Percentiles rank a stretch among this genome's conserved stretches.
Evolutionary conservation across 768 basidiomycete species (phyloP).

Genomic region (Rhizopogon rudus): DNA sequence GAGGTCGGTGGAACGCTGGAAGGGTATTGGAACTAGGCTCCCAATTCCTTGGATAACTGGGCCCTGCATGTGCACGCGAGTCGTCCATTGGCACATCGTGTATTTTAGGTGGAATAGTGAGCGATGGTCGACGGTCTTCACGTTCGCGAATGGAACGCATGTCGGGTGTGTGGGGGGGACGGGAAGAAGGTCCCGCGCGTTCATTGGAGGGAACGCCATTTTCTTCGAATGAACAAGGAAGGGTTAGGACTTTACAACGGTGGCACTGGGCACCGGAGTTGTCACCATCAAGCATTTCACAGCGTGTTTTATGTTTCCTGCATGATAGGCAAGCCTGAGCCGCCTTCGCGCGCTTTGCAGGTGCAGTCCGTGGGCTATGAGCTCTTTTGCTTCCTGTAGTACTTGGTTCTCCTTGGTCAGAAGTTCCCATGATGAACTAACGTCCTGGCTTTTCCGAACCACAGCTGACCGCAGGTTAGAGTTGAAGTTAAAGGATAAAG

Average conservation of each 20-base stretch:
- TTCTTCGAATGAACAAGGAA: conserved; percentile 42
- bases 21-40: conserved; percentile 9
- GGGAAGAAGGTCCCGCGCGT: conserved; percentile 11
- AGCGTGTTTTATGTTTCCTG: conserved; percentile 44
- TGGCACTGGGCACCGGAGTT: conserved; percentile 37
- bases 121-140: conserved; percentile 21
- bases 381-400: conserved; percentile 23
- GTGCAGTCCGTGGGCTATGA: conserved; percentile 23
- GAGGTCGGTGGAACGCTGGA: conserved; percentile 13
- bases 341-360: conserved; percentile 37
- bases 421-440: conserved; percentile 7
- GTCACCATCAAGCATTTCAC: conserved; percentile 43
- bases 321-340: conserved; percentile 42
- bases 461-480: not conserved
- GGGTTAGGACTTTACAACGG: conserved; percentile 43
- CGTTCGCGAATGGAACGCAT: conserved; percentile 2
- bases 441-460: too few species aligned
- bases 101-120: conserved; percentile 14
- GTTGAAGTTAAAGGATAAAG: not conserved
- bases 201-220: conserved; percentile 4
- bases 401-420: conserved; percentile 14
- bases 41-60: conserved; percentile 17
- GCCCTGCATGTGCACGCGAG: conserved; percentile 6
- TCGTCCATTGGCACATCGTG: conserved; percentile 18
- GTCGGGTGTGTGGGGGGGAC: conserved; percentile 14